These are phyloP conservation scores for Chromosphaera perkinsii DNA, from an alignment of 208 protist species.

Conservation along the genomic window DNA sequence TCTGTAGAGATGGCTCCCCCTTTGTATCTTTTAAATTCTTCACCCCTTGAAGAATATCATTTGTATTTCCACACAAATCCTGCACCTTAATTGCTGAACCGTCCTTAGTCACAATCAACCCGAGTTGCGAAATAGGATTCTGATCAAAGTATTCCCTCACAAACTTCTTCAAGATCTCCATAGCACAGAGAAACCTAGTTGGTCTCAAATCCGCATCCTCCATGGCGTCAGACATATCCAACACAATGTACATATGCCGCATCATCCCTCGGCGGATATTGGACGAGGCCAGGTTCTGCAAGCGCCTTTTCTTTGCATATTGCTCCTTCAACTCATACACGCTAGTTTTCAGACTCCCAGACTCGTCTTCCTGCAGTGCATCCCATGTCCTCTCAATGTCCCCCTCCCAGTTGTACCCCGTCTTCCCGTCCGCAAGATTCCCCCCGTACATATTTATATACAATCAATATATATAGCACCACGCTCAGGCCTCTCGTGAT, in stretches of 20 bases:
- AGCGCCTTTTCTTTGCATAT: too few species aligned
- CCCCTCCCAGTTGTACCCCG: too few species aligned
- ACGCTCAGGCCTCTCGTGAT: too few species aligned
- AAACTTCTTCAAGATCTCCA: constrained; percentile 10
- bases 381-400: too few species aligned
- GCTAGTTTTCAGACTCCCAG: too few species aligned
- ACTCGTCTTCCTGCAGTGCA: too few species aligned
- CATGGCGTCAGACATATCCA: constrained; percentile 15
- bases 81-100: constrained; percentile 55
- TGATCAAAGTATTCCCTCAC: constrained; percentile 68
- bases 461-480: too few species aligned
- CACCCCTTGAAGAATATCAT: constrained; percentile 24
- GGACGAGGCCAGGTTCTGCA: too few species aligned
- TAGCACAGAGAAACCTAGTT: neutral
- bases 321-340: too few species aligned
- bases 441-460: too few species aligned
- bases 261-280: constrained; percentile 18
- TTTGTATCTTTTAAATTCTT: constrained; percentile 14
- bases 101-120: constrained; percentile 58
- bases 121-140: constrained; percentile 72
- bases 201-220: constrained; percentile 1
- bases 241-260: neutral
- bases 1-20: constrained; percentile 66
- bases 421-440: too few species aligned
- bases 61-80: constrained; percentile 54